These are phyloP conservation scores for Wickerhamiella hasegawae DNA, from an alignment of 805 yeast species.

Conservation along the genomic window DNA sequence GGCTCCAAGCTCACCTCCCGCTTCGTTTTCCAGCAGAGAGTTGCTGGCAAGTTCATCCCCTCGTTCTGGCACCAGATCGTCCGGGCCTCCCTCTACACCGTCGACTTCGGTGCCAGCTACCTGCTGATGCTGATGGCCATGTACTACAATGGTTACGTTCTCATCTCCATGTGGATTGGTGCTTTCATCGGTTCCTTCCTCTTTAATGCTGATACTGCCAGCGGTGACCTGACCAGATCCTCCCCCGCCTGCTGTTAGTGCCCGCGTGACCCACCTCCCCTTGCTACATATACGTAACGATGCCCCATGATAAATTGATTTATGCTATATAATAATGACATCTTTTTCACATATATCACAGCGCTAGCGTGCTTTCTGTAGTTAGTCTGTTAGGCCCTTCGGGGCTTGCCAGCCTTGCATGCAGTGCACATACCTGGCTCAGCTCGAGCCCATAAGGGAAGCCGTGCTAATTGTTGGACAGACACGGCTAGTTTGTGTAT, in stretches of 20 bases:
- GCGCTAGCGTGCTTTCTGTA: no score
- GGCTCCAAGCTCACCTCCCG: neutral
- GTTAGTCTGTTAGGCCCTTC: no score
- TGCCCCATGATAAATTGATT: no score
- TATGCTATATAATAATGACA: no score
- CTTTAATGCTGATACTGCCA: slow-evolving; percentile 33
- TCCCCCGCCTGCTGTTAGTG: slow-evolving; percentile 8
- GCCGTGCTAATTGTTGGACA: no score
- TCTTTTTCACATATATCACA: no score
- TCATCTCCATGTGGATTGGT: slow-evolving; percentile 46
- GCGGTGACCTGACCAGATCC: slow-evolving; percentile 5
- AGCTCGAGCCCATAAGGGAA: no score
- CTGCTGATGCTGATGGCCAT: slow-evolving; percentile 56
- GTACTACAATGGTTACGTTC: slow-evolving; percentile 59
- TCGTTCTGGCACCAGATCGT: slow-evolving; percentile 34
- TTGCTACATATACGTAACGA: no score
- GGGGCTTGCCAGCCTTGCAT: no score
- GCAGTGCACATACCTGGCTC: no score
- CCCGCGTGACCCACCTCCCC: no score
- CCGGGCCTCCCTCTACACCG: slow-evolving; percentile 33
- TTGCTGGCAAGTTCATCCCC: slow-evolving; percentile 18
- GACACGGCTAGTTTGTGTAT: no score
- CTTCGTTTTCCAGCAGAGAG: neutral
- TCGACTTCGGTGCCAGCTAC: slow-evolving; percentile 50
- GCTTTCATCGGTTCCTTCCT: slow-evolving; percentile 42